Evolutionary conservation across 208 protist genomes (phyloP), one percentile per base, ranked within the genome.

Genomic region (Jaenimonas drosophilae): DNA sequence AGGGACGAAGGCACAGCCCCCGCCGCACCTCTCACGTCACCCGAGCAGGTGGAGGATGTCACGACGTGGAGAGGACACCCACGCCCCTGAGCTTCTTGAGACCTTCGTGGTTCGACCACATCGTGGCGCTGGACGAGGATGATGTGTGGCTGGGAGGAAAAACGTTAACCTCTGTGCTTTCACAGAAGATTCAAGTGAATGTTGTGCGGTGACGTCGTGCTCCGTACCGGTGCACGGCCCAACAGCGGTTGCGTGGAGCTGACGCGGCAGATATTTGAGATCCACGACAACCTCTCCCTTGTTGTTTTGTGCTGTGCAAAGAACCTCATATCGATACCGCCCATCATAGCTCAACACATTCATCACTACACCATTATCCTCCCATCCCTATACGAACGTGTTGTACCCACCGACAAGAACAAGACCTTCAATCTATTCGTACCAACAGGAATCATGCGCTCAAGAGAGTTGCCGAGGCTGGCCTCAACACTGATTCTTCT

Each of bases 31-130:
- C 28, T 58, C 65, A 26, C 53, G 40, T 17, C 17, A 62, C 39
- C 81, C 80, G 3, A 86, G 73, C 37, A 72, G 76, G n/a, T 90
- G 80, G 76, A 45, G 45, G 19, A 69, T 70, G 7, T 49, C 61
- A 23, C 29, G 43, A n/a, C 42, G 50, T 20, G 39, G 49, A n/a
- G 27, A 40, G 21, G 44, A 59, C 21, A 39, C 30, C 19, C 41
- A 36, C 4, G 49, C 49, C 32, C 42, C 64, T 9, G 52, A 72
- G 38, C 34, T 82, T 7, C 47, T 80, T n/a, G 78, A 88, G 50
- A 50, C 61, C 30, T 83, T 83, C 59, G 64, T 71, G 0, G 54
- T 88, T 16, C 49, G 52, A 16, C 73, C 74, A n/a, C 74, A 80
- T 44, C 56, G 71, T 28, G 30, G 27, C 16, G 32, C 12, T 38